Evolutionary conservation across 176 grass and related monocot species (phyloP), one percentile per base, ranked within the genome.

Genomic region (Puccinellia tenuiflora): DNA sequence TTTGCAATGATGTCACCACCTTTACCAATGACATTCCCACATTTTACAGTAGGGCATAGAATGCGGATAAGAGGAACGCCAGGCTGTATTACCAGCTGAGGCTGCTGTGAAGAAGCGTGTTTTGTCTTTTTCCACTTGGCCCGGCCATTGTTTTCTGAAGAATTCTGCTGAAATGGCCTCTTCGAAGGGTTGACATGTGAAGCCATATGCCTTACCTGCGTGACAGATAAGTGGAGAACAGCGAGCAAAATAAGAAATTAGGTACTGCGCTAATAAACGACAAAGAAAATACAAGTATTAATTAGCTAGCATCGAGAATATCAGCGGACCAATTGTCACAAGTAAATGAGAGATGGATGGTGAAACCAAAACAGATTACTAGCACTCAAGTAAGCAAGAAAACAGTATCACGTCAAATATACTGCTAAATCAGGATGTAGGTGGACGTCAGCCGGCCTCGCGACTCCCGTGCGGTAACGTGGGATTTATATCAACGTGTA

Each of bases 1-100:
- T 81, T 99, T 81, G 78, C 62, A 22, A 99, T 90, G 86, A 96
- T 81, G 30, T 86, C 50, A 3, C 96, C 96, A 70, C 79, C 87
- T 87, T 82, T 99, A 33, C 96, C 96, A 15, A 99, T 99, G 64
- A 96, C 85, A 85, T 90, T 92, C 53, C 89, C 96, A 51, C 93
- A 92, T 69, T 92, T 91, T 15, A 91, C 88, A 50, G 77, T 25
- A 22, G 96, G 96, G 77, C 96, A 99, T 9, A 99, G 89, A 22
- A 99, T 38, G 10, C 93, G 93, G 63, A 96, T 89, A 34, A 90
- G 47, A 11, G 87, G 82, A 79, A 85, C 79, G 25, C 90, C 87
- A 4, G 85, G 56, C 64, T 63, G 75, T 57, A 86, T 69, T 83
- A 83, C 87, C 60, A 88, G 29, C 59, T 88, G 92, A 68, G 80